Evolutionary conservation across 139 green algal genomes (phyloP).

Genomic region (Penium margaritaceum): DNA sequence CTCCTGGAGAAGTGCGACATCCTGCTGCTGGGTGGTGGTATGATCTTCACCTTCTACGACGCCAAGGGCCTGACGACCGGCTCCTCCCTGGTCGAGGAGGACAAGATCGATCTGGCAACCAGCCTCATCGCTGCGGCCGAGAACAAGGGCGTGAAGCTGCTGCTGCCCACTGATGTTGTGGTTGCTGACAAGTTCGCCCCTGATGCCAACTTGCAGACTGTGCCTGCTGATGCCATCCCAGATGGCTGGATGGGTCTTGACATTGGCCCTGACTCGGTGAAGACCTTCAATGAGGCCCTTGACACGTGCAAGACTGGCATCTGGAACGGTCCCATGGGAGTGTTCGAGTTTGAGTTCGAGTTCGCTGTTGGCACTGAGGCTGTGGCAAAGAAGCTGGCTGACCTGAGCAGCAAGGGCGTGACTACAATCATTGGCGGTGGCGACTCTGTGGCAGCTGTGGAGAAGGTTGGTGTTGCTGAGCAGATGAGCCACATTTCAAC

Average conservation of each 20-base stretch:
- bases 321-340: slow-evolving; percentile 96
- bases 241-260: slow-evolving; percentile 99
- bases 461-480: slow-evolving; percentile 86
- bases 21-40: slow-evolving; percentile 64
- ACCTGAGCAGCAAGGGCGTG: slow-evolving; percentile 55
- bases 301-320: slow-evolving; percentile 88
- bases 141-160: slow-evolving; percentile 80
- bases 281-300: slow-evolving; percentile 75
- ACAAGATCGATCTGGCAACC: slow-evolving; percentile 94
- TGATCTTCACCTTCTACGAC: slow-evolving; percentile 99
- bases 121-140: slow-evolving; percentile 69
- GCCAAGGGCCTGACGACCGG: slow-evolving; percentile 71
- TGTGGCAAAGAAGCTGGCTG: slow-evolving; percentile 82
- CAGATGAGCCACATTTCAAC: slow-evolving; percentile 79
- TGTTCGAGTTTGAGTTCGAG: slow-evolving; percentile 94
- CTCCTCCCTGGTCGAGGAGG: slow-evolving; percentile 92
- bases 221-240: slow-evolving; percentile 73
- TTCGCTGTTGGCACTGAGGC: slow-evolving; percentile 82
- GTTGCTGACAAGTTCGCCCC: slow-evolving; percentile 90
- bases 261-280: slow-evolving; percentile 82
- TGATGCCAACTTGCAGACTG: slow-evolving; percentile 69
- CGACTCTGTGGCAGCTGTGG: slow-evolving; percentile 95
- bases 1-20: slow-evolving; percentile 91
- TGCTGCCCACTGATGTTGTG: slow-evolving; percentile 92
- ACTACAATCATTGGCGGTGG: slow-evolving; percentile 98